Conservation (phyloP, 2,329 filamentous ascomycete genomes). For the Monilinia laxa region DNA sequence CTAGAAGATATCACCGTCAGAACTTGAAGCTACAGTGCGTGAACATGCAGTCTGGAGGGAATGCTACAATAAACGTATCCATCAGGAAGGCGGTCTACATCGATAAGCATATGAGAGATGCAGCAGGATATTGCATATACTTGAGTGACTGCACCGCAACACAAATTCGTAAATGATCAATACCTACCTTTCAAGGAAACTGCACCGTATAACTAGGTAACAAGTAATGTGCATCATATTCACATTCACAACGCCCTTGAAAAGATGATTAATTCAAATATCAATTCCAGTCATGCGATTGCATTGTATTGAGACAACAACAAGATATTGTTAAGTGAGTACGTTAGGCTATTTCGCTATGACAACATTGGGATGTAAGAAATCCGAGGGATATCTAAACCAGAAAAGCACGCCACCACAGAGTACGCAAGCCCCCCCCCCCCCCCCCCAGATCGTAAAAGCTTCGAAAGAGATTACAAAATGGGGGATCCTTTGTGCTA, state of each 20-base stretch:
- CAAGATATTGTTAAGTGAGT: slow-evolving; percentile 17
- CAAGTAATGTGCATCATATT: background rate
- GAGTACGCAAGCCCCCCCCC: slow-evolving; percentile 29
- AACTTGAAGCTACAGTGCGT: no score
- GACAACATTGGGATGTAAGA: slow-evolving; percentile 20
- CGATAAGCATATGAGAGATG: no score
- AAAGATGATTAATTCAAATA: background rate
- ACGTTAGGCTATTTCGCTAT: slow-evolving; percentile 20
- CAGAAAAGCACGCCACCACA: slow-evolving; percentile 35
- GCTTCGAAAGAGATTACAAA: slow-evolving; percentile 30
- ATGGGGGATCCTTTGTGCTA: slow-evolving; percentile 33
- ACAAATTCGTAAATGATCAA: background rate
- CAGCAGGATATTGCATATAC: no score
- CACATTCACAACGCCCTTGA: background rate
- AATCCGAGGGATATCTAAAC: slow-evolving; percentile 37
- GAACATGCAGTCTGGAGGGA: no score
- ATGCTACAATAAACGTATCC: no score
- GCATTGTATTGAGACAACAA: slow-evolving; percentile 15
- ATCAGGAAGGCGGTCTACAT: no score
- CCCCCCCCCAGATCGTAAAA: slow-evolving; percentile 31
- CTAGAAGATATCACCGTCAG: no score
- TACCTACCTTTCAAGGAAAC: background rate
- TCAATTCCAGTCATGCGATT: slow-evolving; percentile 2
- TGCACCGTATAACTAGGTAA: no score
- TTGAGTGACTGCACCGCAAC: no score